These are phyloP conservation scores for Monosporascus sp. DNA, from an alignment of 2,329 filamentous ascomycete genomes.

Conservation along the genomic window DNA sequence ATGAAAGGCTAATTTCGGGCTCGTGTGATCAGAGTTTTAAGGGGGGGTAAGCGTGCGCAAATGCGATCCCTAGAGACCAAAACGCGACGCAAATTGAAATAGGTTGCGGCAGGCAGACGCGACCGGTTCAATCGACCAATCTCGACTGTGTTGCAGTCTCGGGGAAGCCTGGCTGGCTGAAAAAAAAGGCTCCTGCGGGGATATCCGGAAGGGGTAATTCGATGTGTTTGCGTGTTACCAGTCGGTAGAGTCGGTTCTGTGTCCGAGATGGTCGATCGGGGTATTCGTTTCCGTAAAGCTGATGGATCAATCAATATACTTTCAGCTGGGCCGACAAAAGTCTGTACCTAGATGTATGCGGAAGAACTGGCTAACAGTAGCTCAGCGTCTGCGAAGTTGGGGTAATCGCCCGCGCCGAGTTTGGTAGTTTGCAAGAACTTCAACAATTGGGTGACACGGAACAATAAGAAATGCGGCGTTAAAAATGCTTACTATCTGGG, in stretches of 20 bases:
- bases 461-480: too few species aligned
- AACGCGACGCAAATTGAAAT: not conserved
- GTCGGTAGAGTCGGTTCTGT: not conserved
- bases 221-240: not conserved
- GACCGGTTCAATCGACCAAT: not conserved
- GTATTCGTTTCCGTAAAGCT: not conserved
- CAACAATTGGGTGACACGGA: too few species aligned
- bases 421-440: too few species aligned
- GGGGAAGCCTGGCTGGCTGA: slow-evolving; percentile 6
- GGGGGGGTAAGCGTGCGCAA: not conserved
- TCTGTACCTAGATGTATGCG: too few species aligned
- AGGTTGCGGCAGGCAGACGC: not conserved
- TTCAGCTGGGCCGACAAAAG: not conserved
- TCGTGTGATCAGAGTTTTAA: not conserved
- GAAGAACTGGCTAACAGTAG: too few species aligned
- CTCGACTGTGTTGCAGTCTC: slow-evolving; percentile 7
- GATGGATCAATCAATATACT: not conserved
- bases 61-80: not conserved
- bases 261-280: not conserved
- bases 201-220: slow-evolving; percentile 16
- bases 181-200: slow-evolving; percentile 5
- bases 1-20: not conserved
- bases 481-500: too few species aligned
- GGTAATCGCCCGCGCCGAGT: too few species aligned
- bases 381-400: too few species aligned